Conservation (phyloP, 495 filamentous ascomycete genomes). For the Cercophora sp. region DNA sequence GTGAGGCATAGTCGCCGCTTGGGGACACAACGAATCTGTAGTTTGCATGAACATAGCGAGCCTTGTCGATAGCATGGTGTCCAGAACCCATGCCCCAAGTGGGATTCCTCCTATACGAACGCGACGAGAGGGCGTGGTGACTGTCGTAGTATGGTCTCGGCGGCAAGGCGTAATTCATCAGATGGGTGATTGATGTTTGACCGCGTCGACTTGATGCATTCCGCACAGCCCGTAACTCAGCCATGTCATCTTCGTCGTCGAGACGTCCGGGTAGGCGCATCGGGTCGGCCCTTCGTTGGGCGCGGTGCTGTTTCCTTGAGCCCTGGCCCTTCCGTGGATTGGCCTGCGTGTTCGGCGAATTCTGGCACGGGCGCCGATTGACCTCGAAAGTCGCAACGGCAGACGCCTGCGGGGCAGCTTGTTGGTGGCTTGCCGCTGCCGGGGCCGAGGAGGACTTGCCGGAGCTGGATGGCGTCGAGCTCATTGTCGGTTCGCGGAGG, state of each 20-base stretch:
- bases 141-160: conserved; percentile 63
- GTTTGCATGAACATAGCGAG: conserved; percentile 93
- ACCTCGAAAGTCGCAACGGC: conserved; percentile 46
- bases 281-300: conserved; percentile 44
- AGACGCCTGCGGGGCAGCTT: conserved; percentile 20
- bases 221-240: conserved; percentile 78
- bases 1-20: conserved; percentile 68
- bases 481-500: conserved; percentile 33
- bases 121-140: conserved; percentile 48
- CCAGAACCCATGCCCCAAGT: conserved; percentile 88
- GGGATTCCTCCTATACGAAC: conserved; percentile 56
- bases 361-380: conserved; percentile 57
- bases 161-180: conserved; percentile 86
- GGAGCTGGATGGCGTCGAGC: conserved; percentile 38
- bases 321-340: conserved; percentile 69
- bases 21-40: conserved; percentile 95
- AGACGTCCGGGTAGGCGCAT: conserved; percentile 20
- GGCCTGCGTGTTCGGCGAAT: conserved; percentile 50
- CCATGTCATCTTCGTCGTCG: conserved; percentile 72
- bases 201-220: conserved; percentile 82
- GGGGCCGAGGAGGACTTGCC: conserved; percentile 42
- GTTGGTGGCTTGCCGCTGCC: conserved; percentile 21
- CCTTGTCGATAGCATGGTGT: conserved; percentile 88
- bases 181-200: conserved; percentile 93
- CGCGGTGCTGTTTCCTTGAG: conserved; percentile 68